Conservation (phyloP, 2,329 filamentous ascomycete species). For the Fulvia fulva region DNA sequence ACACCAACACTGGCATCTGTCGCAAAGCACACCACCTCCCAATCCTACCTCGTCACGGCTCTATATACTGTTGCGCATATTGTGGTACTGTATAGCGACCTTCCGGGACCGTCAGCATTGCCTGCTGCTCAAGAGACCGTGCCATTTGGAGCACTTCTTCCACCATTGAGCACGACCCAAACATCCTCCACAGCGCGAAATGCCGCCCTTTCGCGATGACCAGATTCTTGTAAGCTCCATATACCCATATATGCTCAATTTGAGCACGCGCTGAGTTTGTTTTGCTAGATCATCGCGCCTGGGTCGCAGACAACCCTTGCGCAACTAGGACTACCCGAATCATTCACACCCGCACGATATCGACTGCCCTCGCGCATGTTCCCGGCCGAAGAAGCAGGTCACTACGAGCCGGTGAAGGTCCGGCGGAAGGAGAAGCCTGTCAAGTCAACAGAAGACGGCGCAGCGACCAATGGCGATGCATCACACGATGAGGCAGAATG, state of each 20-base stretch:
- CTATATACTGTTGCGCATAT: not conserved
- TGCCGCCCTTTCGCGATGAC: conserved; percentile 35
- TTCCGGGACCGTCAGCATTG: too few relatives aligned
- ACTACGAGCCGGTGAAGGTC: conserved; percentile 78
- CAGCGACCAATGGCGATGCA: conserved; percentile 27
- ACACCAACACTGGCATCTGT: not conserved
- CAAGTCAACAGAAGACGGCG: conserved; percentile 4
- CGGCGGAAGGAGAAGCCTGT: conserved; percentile 44
- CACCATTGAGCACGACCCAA: not conserved
- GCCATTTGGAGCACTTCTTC: not conserved
- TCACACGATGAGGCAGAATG: conserved; percentile 64
- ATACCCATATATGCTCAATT: not conserved
- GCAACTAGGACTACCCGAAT: conserved; percentile 83
- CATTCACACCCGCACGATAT: conserved; percentile 83
- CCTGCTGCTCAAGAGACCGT: too few relatives aligned
- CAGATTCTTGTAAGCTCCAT: conserved; percentile 30
- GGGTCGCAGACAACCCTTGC: conserved; percentile 88
- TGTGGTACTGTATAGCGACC: too few relatives aligned
- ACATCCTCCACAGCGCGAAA: conserved; percentile 7
- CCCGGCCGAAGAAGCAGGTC: conserved; percentile 67
- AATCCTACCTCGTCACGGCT: not conserved
- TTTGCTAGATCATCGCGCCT: conserved; percentile 62
- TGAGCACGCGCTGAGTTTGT: not conserved
- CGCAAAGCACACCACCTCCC: not conserved
- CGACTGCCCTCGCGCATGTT: conserved; percentile 95